Evolutionary conservation across 31 red algal species (phyloP).

Genomic region (Endocladia muricata): DNA sequence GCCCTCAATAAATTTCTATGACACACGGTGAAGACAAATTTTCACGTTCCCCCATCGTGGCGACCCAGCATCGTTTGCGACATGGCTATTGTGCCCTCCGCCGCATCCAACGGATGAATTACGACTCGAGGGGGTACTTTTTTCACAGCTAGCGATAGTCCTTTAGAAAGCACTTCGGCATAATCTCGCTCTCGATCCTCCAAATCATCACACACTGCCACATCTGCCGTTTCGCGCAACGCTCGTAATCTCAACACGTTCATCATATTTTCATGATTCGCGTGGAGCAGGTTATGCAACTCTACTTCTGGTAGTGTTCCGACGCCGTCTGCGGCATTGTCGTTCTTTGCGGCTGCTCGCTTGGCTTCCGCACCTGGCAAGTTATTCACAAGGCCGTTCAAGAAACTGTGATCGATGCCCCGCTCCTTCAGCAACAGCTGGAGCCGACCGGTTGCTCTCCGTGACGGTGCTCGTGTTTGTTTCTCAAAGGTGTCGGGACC

Average conservation of each 20-base stretch:
- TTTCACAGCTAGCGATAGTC: slow-evolving; percentile 21
- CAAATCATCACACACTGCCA: slow-evolving; percentile 33
- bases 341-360: neutral
- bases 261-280: slow-evolving; percentile 58
- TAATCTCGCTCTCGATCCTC: slow-evolving; percentile 59
- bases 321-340: too few relatives aligned
- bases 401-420: slow-evolving; percentile 23
- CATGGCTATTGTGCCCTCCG: slow-evolving; percentile 20
- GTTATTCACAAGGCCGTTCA: neutral
- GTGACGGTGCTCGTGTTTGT: neutral
- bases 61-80: slow-evolving; percentile 14
- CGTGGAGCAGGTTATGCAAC: slow-evolving; percentile 31
- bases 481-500: neutral
- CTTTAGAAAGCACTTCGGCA: slow-evolving; percentile 39
- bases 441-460: neutral
- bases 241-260: slow-evolving; percentile 59
- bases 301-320: too few relatives aligned
- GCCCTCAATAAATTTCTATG: too few relatives aligned
- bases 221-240: slow-evolving; percentile 33
- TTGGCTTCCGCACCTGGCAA: neutral
- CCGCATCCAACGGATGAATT: slow-evolving; percentile 48
- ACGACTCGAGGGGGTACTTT: slow-evolving; percentile 35
- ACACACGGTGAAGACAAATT: too few relatives aligned
- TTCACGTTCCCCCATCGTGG: too few relatives aligned
- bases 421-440: slow-evolving; percentile 15